A percentile compares a stretch with the other conserved stretches of the same genome.
Evolutionary conservation across 768 basidiomycete genomes (phyloP).

Genomic region (Cubamyces sp.): DNA sequence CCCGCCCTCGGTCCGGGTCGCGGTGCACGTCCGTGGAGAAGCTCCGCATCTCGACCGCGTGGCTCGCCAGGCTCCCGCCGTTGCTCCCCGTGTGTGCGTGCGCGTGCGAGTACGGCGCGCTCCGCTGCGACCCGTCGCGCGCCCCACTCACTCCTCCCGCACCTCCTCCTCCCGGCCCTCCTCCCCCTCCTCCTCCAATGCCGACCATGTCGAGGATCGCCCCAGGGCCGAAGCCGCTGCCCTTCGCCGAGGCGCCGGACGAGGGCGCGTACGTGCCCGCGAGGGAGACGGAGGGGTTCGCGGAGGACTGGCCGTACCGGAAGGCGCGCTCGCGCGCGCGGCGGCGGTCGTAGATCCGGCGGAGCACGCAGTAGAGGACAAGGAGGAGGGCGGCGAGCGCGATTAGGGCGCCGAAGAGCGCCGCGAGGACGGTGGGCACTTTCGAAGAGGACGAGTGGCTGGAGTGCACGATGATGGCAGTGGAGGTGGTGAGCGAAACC

Average conservation of each 20-base stretch:
- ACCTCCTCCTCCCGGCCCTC: too few species aligned
- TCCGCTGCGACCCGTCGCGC: not conserved
- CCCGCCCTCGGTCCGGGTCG: not conserved
- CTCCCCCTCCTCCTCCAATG: too few species aligned
- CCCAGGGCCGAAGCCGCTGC: not conserved
- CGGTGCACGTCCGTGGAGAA: not conserved
- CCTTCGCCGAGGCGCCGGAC: not conserved
- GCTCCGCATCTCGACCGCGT: constrained; percentile 13
- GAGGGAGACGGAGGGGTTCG: constrained; percentile 7
- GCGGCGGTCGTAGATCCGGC: constrained; percentile 17
- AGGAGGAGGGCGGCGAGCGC: constrained; percentile 22
- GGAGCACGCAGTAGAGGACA: constrained; percentile 25
- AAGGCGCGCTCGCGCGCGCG: constrained; percentile 29
- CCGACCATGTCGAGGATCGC: too few species aligned
- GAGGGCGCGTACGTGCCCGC: not conserved
- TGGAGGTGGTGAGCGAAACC: too few species aligned
- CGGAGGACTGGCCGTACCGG: constrained; percentile 26
- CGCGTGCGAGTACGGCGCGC: not conserved
- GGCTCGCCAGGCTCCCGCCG: constrained; percentile 4
- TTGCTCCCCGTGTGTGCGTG: not conserved
- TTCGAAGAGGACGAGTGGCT: constrained; percentile 14
- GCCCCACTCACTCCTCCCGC: too few species aligned
- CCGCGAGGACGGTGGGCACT: constrained; percentile 23
- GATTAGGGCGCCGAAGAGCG: constrained; percentile 30
- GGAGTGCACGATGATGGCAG: not conserved